Evolutionary conservation across 2,329 filamentous ascomycete genomes (phyloP).

Genomic region (Aspergillus pseudonomiae): DNA sequence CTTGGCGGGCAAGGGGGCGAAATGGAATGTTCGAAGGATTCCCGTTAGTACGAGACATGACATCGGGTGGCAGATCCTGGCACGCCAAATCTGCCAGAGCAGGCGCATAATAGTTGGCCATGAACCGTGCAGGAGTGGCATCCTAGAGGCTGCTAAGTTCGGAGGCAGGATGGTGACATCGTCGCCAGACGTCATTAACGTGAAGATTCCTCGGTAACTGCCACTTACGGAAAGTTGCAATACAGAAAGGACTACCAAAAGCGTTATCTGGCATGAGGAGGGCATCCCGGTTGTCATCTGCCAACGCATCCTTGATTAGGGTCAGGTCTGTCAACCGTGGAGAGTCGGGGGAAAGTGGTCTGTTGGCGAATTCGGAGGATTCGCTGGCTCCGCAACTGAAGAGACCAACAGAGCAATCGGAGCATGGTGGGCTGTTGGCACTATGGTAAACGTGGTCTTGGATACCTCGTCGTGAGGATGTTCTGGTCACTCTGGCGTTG

Average conservation of each 20-base stretch:
- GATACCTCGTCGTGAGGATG: neutral
- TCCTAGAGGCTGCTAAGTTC: neutral
- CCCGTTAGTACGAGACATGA: neutral
- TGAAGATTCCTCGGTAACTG: neutral
- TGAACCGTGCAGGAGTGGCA: neutral
- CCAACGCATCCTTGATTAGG: neutral
- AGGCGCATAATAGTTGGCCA: neutral
- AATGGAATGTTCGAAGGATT: neutral
- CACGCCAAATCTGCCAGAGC: neutral
- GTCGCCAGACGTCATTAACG: neutral
- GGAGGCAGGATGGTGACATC: neutral
- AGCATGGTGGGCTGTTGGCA: neutral
- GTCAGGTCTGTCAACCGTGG: neutral
- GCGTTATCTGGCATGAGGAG: neutral
- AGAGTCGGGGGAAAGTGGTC: neutral
- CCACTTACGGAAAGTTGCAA: too few relatives aligned
- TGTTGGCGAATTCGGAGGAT: neutral
- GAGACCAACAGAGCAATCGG: neutral
- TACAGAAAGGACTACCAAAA: neutral
- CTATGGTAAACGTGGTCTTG: neutral
- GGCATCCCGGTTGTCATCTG: neutral
- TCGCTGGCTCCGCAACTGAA: neutral
- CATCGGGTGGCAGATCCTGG: neutral
- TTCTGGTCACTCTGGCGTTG: neutral
- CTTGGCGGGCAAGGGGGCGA: neutral